phyloP scores from a whole-genome alignment of 768 basidiomycete species.

The Mrakia frigida region DNA sequence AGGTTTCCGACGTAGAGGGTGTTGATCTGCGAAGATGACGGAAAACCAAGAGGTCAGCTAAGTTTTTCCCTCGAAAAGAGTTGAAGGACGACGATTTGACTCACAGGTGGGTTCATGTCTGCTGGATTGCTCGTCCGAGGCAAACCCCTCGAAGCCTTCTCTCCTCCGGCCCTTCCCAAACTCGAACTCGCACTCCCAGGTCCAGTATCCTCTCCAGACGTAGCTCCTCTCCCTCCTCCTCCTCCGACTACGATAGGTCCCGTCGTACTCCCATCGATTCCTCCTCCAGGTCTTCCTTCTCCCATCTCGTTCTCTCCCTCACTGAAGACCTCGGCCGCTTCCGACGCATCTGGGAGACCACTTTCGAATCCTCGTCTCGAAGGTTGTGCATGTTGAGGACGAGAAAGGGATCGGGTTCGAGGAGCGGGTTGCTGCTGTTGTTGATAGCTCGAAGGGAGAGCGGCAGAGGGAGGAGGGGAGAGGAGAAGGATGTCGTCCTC shows the following conservation, averaged over 20 bases:
- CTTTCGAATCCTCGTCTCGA: not conserved
- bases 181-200: constrained; percentile 27
- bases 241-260: not conserved
- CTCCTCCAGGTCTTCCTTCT: constrained; percentile 11
- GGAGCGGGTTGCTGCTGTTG: constrained; percentile 6
- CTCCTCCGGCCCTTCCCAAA: constrained; percentile 23
- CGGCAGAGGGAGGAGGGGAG: not conserved
- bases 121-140: constrained; percentile 45
- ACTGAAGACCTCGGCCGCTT: constrained; percentile 7
- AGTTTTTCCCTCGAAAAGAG: not conserved
- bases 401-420: not conserved
- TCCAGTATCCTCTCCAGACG: not conserved
- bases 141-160: not conserved
- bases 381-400: not conserved
- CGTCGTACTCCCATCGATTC: not conserved
- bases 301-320: constrained; percentile 14
- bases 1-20: constrained; percentile 99
- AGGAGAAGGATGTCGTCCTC: constrained; percentile 4
- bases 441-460: not conserved
- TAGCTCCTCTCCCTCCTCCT: not conserved
- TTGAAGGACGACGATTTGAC: constrained; percentile 37
- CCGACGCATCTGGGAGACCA: not conserved
- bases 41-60: constrained; percentile 16
- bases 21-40: constrained; percentile 60
- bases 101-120: constrained; percentile 90